These are phyloP conservation scores for Claviceps purpurea DNA, from an alignment of 2,329 filamentous ascomycete genomes.

Conservation along the genomic window DNA sequence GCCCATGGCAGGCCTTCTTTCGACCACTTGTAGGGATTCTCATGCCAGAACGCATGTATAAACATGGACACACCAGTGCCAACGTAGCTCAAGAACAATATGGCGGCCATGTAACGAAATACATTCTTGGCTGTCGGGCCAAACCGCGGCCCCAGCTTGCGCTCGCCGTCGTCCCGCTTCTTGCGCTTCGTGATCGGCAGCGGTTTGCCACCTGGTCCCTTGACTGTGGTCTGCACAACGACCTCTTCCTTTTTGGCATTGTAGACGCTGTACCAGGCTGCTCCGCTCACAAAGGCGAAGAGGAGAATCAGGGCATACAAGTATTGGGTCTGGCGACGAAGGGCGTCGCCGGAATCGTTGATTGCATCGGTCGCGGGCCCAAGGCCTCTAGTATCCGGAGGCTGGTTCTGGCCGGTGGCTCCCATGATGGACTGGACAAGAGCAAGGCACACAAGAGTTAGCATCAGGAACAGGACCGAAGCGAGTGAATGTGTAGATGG, in stretches of 20 bases:
- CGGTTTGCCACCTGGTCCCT: slow-evolving; percentile 80
- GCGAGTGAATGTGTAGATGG: neutral
- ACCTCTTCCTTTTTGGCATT: slow-evolving; percentile 36
- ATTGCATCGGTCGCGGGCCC: slow-evolving; percentile 13
- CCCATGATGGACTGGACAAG: slow-evolving; percentile 21
- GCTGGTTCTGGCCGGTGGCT: slow-evolving; percentile 20
- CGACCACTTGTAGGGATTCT: slow-evolving; percentile 25
- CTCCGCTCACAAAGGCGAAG: slow-evolving; percentile 34
- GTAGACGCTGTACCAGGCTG: slow-evolving; percentile 39
- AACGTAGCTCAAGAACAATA: slow-evolving; percentile 61
- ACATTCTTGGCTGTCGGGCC: slow-evolving; percentile 53
- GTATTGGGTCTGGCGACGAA: slow-evolving; percentile 34
- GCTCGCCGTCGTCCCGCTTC: slow-evolving; percentile 33
- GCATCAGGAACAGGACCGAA: neutral
- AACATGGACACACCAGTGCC: slow-evolving; percentile 63
- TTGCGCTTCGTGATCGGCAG: slow-evolving; percentile 55
- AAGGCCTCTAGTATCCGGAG: slow-evolving; percentile 11
- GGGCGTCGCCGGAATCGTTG: slow-evolving; percentile 23
- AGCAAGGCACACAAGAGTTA: neutral
- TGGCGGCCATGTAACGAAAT: slow-evolving; percentile 62
- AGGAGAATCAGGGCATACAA: slow-evolving; percentile 40
- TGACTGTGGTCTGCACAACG: slow-evolving; percentile 33
- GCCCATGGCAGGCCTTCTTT: slow-evolving; percentile 51
- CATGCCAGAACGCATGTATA: slow-evolving; percentile 49
- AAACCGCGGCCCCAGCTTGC: slow-evolving; percentile 38